Evolutionary conservation across 1,139 yeast genomes (phyloP).

Genomic region (Groenewaldozyma auringiensis): DNA sequence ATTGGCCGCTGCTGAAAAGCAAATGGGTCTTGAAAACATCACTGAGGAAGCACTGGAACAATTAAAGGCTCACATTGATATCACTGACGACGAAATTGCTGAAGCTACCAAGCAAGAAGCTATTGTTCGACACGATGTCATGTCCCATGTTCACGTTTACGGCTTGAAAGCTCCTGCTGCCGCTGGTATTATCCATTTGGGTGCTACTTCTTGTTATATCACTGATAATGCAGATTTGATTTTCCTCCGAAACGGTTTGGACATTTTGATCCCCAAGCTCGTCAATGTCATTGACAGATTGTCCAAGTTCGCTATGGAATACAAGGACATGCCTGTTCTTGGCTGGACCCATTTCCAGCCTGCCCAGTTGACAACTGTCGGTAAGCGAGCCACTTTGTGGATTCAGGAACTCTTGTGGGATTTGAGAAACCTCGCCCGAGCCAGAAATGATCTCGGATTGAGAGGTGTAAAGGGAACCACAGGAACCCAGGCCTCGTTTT

Average conservation of each 20-base stretch:
- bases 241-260: constrained; percentile 92
- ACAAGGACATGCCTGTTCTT: constrained; percentile 92
- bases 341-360: constrained; percentile 99
- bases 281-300: constrained; percentile 92
- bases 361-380: constrained; percentile 97
- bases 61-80: constrained; percentile 66
- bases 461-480: constrained; percentile 99
- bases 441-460: constrained; percentile 91
- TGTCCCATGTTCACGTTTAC: constrained; percentile 97
- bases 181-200: constrained; percentile 95
- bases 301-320: constrained; percentile 76
- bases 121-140: constrained; percentile 96
- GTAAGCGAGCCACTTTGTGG: constrained; percentile 97
- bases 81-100: constrained; percentile 88
- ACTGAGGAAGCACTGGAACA: constrained; percentile 87
- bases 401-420: constrained; percentile 97
- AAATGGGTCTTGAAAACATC: constrained; percentile 75
- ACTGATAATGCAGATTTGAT: constrained; percentile 98
- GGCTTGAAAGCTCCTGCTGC: constrained; percentile 93
- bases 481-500: constrained; percentile 96
- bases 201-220: constrained; percentile 97
- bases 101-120: constrained; percentile 92
- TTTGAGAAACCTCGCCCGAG: constrained; percentile 89
- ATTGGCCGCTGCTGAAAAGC: constrained; percentile 91
- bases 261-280: constrained; percentile 83